A percentile compares a stretch with the other conserved stretches of the same genome.
phyloP scores from a whole-genome alignment of 768 basidiomycete species.

The Leucogyrophana mollusca region DNA sequence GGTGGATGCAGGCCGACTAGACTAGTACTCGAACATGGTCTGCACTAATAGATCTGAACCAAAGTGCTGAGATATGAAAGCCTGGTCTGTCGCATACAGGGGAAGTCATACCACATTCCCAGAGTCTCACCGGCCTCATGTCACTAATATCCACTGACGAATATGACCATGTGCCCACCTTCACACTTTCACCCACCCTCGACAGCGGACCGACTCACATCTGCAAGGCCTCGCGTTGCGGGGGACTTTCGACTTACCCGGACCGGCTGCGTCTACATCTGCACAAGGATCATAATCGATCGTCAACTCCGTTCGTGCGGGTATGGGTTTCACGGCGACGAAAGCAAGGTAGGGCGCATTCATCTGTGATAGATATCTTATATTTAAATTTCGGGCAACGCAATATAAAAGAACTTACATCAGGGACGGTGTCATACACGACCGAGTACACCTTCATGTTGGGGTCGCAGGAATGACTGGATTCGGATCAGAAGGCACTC shows the following conservation, averaged over 20 bases:
- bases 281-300: slow-evolving; percentile 61
- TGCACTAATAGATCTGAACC: too few species aligned
- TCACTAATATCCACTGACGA: too few species aligned
- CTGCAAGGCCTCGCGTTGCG: slow-evolving; percentile 33
- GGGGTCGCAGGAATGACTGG: slow-evolving; percentile 69
- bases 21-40: too few species aligned
- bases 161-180: too few species aligned
- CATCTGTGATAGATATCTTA: slow-evolving; percentile 36
- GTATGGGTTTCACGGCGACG: slow-evolving; percentile 47
- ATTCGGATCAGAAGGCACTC: slow-evolving; percentile 6
- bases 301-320: slow-evolving; percentile 53
- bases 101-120: too few species aligned
- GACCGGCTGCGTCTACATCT: slow-evolving; percentile 15
- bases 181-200: slow-evolving; percentile 34
- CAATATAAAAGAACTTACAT: slow-evolving; percentile 34
- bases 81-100: too few species aligned
- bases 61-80: too few species aligned
- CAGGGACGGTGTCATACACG: slow-evolving; percentile 59
- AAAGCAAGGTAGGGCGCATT: slow-evolving; percentile 65
- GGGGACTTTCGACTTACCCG: slow-evolving; percentile 21
- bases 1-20: too few species aligned
- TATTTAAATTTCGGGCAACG: not conserved
- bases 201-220: slow-evolving; percentile 36
- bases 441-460: slow-evolving; percentile 58
- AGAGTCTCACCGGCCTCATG: too few species aligned